Base-by-base conservation (phyloP, 1,139 yeast genomes). In the Nematodospora anomalae region DNA sequence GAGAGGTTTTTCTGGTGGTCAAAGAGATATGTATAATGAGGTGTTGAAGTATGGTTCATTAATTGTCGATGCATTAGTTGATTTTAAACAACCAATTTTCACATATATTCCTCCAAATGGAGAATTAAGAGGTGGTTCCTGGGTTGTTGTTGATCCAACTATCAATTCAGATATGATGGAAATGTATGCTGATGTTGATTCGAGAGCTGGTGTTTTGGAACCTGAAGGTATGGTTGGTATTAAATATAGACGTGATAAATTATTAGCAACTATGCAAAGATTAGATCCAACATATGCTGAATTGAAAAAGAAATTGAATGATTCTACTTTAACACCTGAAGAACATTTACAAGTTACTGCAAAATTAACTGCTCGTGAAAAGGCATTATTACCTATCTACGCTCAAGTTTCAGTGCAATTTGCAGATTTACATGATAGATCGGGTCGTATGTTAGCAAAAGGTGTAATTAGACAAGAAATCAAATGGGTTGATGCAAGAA, bases 1-100 rank as follows among this genome's bases (percentile, higher is more conserved):
- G 98, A 85, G 98, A 81, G 98, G 98, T 58, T 92, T 92, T 80
- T 89, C 97, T 49, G 98, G 98, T 74, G 98, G 98, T 65, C 98
- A 94, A 74, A 85, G 97, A 62, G 98, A 92, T 66, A 92, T 92
- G 98, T 94, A 85, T 78, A 88, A 90, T 57, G 98, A 92, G 69
- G 96, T 92, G 36, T 81, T 92, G 69, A 92, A 92, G 66, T 92
- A 87, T 59, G 98, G 98, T 60, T 82, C 97, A 4, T 89, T 76
- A 64, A 92, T 92, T 67, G 98, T 92, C 47, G 98, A 92, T 62
- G 97, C 98, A 9, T 76, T 92, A 47, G 96, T 89, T 52, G 96
- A 83, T 54, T 92, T 83, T 77, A 88, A 88, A 63, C 98, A 90
- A 67, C 98, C 98, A 43, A 85, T 92, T 48, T 83, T 92, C 71